Base-by-base conservation (phyloP, 2,329 filamentous ascomycete species). In the Fusarium sp. region DNA sequence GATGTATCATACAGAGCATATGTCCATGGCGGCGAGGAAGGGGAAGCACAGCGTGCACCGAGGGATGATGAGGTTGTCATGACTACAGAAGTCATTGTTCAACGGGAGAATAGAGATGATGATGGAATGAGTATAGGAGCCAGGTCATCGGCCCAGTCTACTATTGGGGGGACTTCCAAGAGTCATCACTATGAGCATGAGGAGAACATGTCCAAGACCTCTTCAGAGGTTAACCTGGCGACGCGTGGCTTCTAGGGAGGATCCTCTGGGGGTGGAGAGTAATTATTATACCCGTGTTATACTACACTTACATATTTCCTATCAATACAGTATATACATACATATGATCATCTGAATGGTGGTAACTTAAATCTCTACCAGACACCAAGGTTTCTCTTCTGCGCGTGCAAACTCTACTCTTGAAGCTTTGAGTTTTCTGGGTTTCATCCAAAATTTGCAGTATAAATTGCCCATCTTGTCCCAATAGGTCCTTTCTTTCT, bases 81-180 rank as follows among this genome's bases (percentile, higher is more conserved):
- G 74, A 75, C 74, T 23, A 75, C 73, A 0, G 74, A 75, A 18
- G 66, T 75, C 23, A 68, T 70, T 4, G 59, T 75, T 5, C 61
- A 55, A 6, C 55, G 73, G 7, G 72, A 75, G 25, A 27, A 67
- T 3, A 50, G 74, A 46, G 73, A 70, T 1, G 71, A 75, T 5
- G 66, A 74, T 2, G 54, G 41, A 1, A 50, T 45, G 27, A 75
- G 73, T 11, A 55, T 74, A 25, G 72, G 63, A 0, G 58, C 40
- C 5, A 74, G 64, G 3, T 75, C 71, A 18, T 69, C 40, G 1
- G 57, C 56, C 1, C 65, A 55, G 13, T 74, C 72, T 16, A 71
- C 57, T 4, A 63, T 66, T 18, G 63, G 61, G 3, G 34, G 34
- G 18, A 49, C n/a, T 2, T 46, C 30, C 23, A 74, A 67, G 34